phyloP scores from a whole-genome alignment of 768 basidiomycete genomes.

The Tremella mesenterica region DNA sequence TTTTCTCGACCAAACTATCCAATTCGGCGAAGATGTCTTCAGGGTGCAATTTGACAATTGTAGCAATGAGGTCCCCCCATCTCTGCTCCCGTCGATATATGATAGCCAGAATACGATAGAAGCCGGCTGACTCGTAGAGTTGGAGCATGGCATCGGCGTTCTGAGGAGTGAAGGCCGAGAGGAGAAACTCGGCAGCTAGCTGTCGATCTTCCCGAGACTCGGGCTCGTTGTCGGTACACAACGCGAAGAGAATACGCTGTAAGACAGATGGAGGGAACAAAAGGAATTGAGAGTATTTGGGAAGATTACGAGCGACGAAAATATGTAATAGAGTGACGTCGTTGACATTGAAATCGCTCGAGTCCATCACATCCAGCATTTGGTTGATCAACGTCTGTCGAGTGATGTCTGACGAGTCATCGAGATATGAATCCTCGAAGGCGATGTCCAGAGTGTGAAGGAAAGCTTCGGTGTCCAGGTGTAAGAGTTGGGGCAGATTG shows the following conservation, averaged over 20 bases:
- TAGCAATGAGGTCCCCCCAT: constrained; percentile 66
- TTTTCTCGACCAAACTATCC: not conserved
- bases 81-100: constrained; percentile 66
- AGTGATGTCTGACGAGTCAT: constrained; percentile 61
- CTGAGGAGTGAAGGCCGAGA: constrained; percentile 82
- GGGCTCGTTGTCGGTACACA: constrained; percentile 65
- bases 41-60: constrained; percentile 64
- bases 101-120: constrained; percentile 78
- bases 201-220: constrained; percentile 88
- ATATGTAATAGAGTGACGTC: constrained; percentile 84
- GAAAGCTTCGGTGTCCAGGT: constrained; percentile 86
- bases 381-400: constrained; percentile 77
- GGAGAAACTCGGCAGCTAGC: constrained; percentile 82
- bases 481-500: constrained; percentile 65
- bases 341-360: constrained; percentile 17
- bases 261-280: constrained; percentile 59
- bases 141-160: constrained; percentile 59
- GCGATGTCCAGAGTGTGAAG: constrained; percentile 88
- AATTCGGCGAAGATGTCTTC: not conserved
- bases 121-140: constrained; percentile 73
- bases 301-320: constrained; percentile 90
- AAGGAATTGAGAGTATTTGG: constrained; percentile 83
- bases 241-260: constrained; percentile 65
- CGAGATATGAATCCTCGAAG: constrained; percentile 86
- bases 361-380: constrained; percentile 60